Conservation (phyloP, 148 eudicot genomes). For the Salicornia ramosissima region DNA sequence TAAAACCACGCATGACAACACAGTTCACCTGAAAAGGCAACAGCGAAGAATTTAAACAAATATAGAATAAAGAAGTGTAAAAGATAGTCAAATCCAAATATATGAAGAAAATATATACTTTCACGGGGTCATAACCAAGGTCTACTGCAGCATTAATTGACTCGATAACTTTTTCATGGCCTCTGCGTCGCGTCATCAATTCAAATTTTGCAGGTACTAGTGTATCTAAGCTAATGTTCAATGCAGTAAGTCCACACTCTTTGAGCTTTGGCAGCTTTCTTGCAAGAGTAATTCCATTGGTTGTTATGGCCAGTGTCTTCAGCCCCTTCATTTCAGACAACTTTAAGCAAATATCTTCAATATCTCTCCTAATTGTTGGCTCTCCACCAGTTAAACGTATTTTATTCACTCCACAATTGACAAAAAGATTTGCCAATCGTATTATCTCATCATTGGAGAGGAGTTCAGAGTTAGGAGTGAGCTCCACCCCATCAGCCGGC, state of each 20-base stretch:
- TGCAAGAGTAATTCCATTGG: slow-evolving; percentile 78
- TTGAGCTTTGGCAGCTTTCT: slow-evolving; percentile 81
- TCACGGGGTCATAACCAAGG: slow-evolving; percentile 85
- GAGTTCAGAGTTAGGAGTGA: slow-evolving; percentile 57
- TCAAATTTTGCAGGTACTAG: slow-evolving; percentile 81
- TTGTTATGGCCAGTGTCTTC: slow-evolving; percentile 79
- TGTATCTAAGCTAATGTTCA: slow-evolving; percentile 91
- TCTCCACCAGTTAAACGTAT: slow-evolving; percentile 98
- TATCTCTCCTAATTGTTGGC: slow-evolving; percentile 84
- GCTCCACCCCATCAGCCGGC: slow-evolving; percentile 95
- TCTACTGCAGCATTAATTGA: slow-evolving; percentile 70
- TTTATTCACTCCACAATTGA: slow-evolving; percentile 74
- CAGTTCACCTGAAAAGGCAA: slow-evolving; percentile 63
- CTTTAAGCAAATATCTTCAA: slow-evolving; percentile 74
- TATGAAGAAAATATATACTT: slow-evolving; percentile 48
- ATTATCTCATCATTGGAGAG: slow-evolving; percentile 71
- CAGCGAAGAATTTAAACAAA: not conserved
- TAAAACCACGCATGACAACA: slow-evolving; percentile 95
- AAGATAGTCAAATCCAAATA: not conserved
- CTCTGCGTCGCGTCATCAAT: slow-evolving; percentile 84
- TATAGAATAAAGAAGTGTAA: not conserved
- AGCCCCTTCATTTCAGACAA: slow-evolving; percentile 70
- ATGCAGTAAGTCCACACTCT: slow-evolving; percentile 65
- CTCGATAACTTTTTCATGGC: slow-evolving; percentile 81
- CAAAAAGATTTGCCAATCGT: slow-evolving; percentile 70